Evolutionary conservation across 2,329 filamentous ascomycete genomes (phyloP).

Genomic region (Thermomyces lanuginosus): DNA sequence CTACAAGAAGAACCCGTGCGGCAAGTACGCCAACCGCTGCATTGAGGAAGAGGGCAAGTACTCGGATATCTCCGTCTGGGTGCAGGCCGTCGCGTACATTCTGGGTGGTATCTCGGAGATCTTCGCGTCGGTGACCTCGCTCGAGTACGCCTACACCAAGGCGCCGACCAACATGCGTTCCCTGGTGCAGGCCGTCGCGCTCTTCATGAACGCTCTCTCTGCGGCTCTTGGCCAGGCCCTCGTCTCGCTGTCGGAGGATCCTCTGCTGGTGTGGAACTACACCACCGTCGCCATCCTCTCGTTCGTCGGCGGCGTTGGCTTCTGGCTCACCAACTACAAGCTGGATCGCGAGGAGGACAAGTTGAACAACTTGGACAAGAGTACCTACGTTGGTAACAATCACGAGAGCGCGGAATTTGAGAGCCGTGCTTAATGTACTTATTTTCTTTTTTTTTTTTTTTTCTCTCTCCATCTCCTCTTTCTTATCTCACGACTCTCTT

Average conservation of each 20-base stretch:
- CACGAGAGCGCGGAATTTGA: too few relatives aligned
- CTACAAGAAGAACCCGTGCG: conserved; percentile 46
- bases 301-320: neutral
- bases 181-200: conserved; percentile 2
- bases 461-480: too few relatives aligned
- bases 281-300: neutral
- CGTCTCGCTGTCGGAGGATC: neutral
- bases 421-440: too few relatives aligned
- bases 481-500: too few relatives aligned
- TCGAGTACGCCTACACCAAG: conserved; percentile 65
- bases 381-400: too few relatives aligned
- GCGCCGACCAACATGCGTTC: conserved; percentile 55
- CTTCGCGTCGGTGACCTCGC: conserved; percentile 42
- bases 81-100: conserved; percentile 34
- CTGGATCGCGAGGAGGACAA: conserved; percentile 1
- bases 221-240: conserved; percentile 1
- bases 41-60: too few relatives aligned
- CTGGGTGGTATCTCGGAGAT: conserved; percentile 42
- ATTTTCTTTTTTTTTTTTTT: too few relatives aligned
- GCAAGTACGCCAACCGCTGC: conserved; percentile 9
- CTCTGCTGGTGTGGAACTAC: neutral
- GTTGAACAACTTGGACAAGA: too few relatives aligned
- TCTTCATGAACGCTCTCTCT: conserved; percentile 1
- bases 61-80: conserved; percentile 44
- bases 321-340: neutral